Evolutionary conservation across 305 asterid genomes (phyloP).

Genomic region (Solanum chacoense): DNA sequence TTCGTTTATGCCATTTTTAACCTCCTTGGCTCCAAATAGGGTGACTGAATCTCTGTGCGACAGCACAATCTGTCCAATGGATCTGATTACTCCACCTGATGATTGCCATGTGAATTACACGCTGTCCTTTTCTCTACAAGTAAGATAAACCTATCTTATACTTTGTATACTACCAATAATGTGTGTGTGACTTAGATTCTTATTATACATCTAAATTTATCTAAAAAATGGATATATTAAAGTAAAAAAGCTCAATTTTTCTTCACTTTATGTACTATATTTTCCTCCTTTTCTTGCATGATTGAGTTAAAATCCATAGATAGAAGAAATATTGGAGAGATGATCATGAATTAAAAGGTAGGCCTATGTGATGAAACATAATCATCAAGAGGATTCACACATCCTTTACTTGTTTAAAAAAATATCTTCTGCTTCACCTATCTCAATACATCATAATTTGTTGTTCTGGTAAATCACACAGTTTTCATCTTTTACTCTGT

Average conservation of each 20-base stretch:
- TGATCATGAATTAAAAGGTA: neutral
- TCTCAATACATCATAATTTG: neutral
- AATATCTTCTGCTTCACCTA: neutral
- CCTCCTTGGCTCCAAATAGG: conserved; percentile 36
- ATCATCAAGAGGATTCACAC: neutral
- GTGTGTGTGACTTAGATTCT: neutral
- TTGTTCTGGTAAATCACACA: neutral
- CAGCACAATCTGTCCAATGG: conserved; percentile 74
- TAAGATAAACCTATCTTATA: conserved; percentile 28
- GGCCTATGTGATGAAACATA: neutral
- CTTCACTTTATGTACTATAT: neutral
- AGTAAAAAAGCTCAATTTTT: neutral
- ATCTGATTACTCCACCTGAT: conserved; percentile 89
- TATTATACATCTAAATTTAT: no score
- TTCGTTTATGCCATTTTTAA: conserved; percentile 7
- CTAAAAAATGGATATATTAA: neutral
- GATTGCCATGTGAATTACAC: conserved; percentile 98
- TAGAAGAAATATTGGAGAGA: neutral
- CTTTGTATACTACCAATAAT: conserved; percentile 3
- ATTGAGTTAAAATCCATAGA: neutral
- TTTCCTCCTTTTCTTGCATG: neutral
- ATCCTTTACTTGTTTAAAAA: neutral
- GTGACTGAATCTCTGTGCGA: conserved; percentile 77
- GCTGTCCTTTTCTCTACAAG: conserved; percentile 84
- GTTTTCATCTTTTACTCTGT: neutral